Evolutionary conservation across 805 yeast species (phyloP).

Genomic region (Clavispora asparagi): DNA sequence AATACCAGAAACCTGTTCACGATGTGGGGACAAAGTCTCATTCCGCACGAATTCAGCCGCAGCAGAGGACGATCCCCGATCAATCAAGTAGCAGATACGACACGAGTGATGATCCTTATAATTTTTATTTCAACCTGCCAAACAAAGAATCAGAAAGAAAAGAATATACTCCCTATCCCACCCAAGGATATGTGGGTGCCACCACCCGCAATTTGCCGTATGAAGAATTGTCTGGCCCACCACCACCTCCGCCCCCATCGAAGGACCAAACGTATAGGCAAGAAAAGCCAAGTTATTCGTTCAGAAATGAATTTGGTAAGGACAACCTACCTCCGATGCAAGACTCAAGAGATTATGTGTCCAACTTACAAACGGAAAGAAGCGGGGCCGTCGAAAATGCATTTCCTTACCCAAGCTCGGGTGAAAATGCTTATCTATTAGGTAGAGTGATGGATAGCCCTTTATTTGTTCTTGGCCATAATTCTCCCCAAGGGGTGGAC

Average conservation of each 20-base stretch:
- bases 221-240: not conserved
- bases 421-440: not conserved
- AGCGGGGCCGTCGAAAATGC: not conserved
- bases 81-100: not conserved
- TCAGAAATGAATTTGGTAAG: not conserved
- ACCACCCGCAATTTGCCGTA: not conserved
- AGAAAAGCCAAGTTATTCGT: not conserved
- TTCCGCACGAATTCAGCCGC: not conserved
- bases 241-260: not conserved
- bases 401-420: constrained; percentile 2
- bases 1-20: constrained; percentile 16
- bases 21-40: not conserved
- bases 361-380: not conserved
- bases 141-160: not conserved
- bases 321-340: constrained; percentile 23
- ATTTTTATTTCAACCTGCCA: not conserved
- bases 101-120: not conserved
- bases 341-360: constrained; percentile 14
- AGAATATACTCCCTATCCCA: not conserved
- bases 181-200: not conserved
- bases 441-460: constrained; percentile 7
- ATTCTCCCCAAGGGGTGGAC: not conserved
- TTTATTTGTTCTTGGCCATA: not conserved
- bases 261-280: not conserved
- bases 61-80: not conserved